Conservation (phyloP, 2,329 filamentous ascomycete species). For the Trichophyton rubrum region DNA sequence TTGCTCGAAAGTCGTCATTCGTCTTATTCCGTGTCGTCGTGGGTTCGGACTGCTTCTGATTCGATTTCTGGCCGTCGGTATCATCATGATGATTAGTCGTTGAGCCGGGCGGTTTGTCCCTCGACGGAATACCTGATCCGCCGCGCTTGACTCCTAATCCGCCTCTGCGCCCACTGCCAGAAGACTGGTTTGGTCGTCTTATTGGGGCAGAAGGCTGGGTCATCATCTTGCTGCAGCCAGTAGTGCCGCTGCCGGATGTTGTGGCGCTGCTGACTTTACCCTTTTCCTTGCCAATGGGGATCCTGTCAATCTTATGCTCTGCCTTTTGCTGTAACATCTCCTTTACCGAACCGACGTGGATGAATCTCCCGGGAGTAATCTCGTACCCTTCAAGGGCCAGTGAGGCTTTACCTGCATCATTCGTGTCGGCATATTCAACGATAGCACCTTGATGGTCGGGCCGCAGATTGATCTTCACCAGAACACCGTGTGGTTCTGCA, state of each 20-base stretch:
- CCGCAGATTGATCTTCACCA: slow-evolving; percentile 66
- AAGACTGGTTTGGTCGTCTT: slow-evolving; percentile 35
- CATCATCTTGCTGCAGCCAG: slow-evolving; percentile 11
- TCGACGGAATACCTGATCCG: background rate
- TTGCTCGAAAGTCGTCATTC: slow-evolving; percentile 46
- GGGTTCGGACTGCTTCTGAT: slow-evolving; percentile 12
- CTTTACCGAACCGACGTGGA: slow-evolving; percentile 39
- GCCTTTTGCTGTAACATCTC: slow-evolving; percentile 37
- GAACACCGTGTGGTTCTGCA: slow-evolving; percentile 55
- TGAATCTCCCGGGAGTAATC: slow-evolving; percentile 31
- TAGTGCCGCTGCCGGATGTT: background rate
- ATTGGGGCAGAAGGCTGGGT: slow-evolving; percentile 27
- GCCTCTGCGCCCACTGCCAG: slow-evolving; percentile 35
- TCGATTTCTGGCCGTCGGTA: slow-evolving; percentile 8
- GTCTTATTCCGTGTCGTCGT: slow-evolving; percentile 17
- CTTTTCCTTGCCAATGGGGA: slow-evolving; percentile 30
- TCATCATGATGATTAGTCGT: background rate
- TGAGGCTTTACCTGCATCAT: slow-evolving; percentile 52
- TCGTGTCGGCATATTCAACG: slow-evolving; percentile 62
- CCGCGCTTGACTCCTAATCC: slow-evolving; percentile 37
- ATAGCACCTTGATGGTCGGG: slow-evolving; percentile 76
- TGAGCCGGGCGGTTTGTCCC: background rate
- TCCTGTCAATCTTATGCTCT: slow-evolving; percentile 30
- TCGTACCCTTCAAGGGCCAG: slow-evolving; percentile 37
- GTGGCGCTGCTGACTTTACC: slow-evolving; percentile 17